Evolutionary conservation across 208 protist species (phyloP), one percentile per base, ranked within the genome.

Genomic region (Trypanosoma cruzi): DNA sequence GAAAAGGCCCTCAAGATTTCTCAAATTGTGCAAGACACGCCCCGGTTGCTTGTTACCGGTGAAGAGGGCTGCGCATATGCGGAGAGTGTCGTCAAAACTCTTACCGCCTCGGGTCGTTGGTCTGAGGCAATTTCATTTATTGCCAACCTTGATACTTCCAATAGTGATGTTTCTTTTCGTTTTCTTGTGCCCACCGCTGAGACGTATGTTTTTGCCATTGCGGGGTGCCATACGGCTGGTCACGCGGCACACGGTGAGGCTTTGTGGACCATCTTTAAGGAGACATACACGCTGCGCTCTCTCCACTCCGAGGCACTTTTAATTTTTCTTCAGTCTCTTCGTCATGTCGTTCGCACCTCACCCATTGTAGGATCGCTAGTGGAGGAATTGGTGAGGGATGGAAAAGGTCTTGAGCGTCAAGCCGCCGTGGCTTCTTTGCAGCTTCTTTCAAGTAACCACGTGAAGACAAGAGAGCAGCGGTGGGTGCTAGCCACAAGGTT

Each of bases 31-130:
- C 36, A 66, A 10, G 56, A 84, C n/a, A 62, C 58, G 13, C 56
- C 58, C 3, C 49, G 52, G 34, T 29, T 73, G 29, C 53, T 71
- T 24, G 59, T 95, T 22, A 65, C 65, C 1, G 89, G 89, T 18
- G 89, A 95, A 22, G 85, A 82, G 32, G 89, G 89, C 18, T 95
- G 86, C 50, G 81, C 81, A 28, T 95, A 90, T 67, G 73, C 79
- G 16, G 89, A 95, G 64, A 75, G 78, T 46, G 68, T 95, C 42
- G 64, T 93, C 36, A 95, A 95, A 56, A 83, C 79, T 4, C 63
- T 77, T 20, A 67, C 73, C 13, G 80, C 87, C 13, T 73, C 85
- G 7, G 87, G 85, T 0, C 71, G 73, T 13, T 90, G 82, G 85
- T 80, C 89, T 42, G 65, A 68, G 2, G 80, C 82, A 11, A 64